Conservation (phyloP, 257 asterid species). For the Knoxia roxburghii region DNA sequence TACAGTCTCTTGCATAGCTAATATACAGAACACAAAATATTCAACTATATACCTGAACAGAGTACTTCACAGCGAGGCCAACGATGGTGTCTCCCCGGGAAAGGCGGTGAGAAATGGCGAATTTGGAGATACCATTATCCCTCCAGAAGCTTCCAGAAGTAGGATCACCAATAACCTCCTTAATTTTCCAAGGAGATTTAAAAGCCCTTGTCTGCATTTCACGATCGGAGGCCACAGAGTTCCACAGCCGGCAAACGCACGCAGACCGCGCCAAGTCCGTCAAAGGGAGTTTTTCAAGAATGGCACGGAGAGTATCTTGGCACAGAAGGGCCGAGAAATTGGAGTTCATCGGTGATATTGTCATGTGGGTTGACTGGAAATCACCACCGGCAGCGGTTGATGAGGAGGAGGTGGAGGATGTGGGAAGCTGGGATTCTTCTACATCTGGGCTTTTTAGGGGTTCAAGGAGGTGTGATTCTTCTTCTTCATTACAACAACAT, state of each 20-base stretch:
- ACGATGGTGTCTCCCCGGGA: conserved; percentile 68
- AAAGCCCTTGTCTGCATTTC: conserved; percentile 69
- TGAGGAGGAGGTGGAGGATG: conserved; percentile 14
- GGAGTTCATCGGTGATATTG: conserved; percentile 86
- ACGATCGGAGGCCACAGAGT: conserved; percentile 67
- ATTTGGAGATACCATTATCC: conserved; percentile 70
- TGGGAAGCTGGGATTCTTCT: background rate
- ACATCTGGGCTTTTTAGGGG: conserved; percentile 15
- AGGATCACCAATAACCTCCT: conserved; percentile 72
- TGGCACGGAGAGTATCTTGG: conserved; percentile 75
- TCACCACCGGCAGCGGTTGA: conserved; percentile 11
- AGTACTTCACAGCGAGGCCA: conserved; percentile 92
- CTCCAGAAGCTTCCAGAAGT: conserved; percentile 84
- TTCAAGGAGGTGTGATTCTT: conserved; percentile 23
- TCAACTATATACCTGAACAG: conserved; percentile 62
- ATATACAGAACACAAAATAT: background rate
- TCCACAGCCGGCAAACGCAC: conserved; percentile 79
- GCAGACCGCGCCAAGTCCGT: conserved; percentile 82
- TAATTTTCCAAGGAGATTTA: conserved; percentile 78
- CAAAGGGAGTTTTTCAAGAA: conserved; percentile 56
- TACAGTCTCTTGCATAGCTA: too few species aligned
- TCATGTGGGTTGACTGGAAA: conserved; percentile 1
- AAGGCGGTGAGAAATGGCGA: conserved; percentile 79
- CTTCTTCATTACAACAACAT: conserved; percentile 34
- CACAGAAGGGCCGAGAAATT: conserved; percentile 70